phyloP scores from a whole-genome alignment of 148 eudicot genomes.

The Cornus suecica region DNA sequence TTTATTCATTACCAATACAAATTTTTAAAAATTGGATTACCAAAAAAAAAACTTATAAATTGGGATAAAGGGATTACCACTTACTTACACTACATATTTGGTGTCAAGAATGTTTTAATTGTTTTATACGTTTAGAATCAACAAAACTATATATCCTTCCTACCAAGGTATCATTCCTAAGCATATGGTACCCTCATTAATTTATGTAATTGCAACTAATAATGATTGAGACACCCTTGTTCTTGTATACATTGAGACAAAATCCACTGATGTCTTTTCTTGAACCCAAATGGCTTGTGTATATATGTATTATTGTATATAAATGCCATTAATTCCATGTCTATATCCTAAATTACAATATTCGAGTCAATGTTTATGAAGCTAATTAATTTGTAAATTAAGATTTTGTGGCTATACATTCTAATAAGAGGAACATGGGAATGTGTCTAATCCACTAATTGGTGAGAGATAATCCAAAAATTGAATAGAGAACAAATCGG shows the following conservation, averaged over 20 bases:
- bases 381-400: not conserved
- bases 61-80: no score
- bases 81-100: no score
- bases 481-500: constrained; percentile 26
- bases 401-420: not conserved
- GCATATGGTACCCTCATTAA: not conserved
- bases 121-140: not conserved
- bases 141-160: not conserved
- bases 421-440: not conserved
- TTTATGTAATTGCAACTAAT: not conserved
- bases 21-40: no score
- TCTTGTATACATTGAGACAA: not conserved
- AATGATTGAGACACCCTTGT: not conserved
- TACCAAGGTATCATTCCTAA: not conserved
- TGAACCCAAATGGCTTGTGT: no score
- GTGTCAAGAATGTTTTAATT: not conserved
- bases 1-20: no score
- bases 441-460: constrained; percentile 11
- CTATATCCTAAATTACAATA: not conserved
- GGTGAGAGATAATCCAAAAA: constrained; percentile 30
- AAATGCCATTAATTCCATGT: no score
- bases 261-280: not conserved
- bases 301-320: no score
- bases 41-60: no score
- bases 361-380: not conserved